Conservation (phyloP, 192 early-diverging fungal genomes). For the Bifiguratus adelaidae region DNA sequence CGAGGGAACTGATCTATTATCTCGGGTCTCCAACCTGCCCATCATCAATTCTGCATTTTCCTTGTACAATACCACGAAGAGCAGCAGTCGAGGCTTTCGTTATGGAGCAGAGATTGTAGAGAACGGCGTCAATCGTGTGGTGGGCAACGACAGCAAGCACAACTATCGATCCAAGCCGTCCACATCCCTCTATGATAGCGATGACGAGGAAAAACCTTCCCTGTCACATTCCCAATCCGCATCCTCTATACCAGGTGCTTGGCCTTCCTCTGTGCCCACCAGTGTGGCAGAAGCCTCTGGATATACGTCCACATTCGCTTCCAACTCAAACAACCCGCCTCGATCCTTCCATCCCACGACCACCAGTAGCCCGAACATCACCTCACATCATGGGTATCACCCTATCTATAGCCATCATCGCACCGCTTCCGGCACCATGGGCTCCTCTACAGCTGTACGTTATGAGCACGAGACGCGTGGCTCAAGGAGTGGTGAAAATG, state of each 20-base stretch:
- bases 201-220: constrained; percentile 37
- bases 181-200: constrained; percentile 59
- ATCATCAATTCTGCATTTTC: constrained; percentile 66
- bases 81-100: constrained; percentile 46
- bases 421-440: too few relatives aligned
- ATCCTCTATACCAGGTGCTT: constrained; percentile 2
- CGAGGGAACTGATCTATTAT: constrained; percentile 43
- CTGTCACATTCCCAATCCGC: background rate
- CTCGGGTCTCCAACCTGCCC: constrained; percentile 68
- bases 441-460: too few relatives aligned
- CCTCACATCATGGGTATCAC: too few relatives aligned
- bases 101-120: constrained; percentile 72
- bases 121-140: constrained; percentile 57
- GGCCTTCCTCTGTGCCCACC: constrained; percentile 16
- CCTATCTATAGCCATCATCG: too few relatives aligned
- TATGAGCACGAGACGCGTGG: too few relatives aligned
- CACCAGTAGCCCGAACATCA: too few relatives aligned
- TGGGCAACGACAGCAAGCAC: too few relatives aligned
- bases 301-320: too few relatives aligned
- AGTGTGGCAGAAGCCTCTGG: constrained; percentile 15
- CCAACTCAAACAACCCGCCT: too few relatives aligned
- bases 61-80: constrained; percentile 65
- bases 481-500: too few relatives aligned
- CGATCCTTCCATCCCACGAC: too few relatives aligned
- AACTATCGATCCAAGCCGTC: too few relatives aligned